phyloP scores from a whole-genome alignment of 2,329 filamentous ascomycete species.

The Ceratocystis smalleyi region DNA sequence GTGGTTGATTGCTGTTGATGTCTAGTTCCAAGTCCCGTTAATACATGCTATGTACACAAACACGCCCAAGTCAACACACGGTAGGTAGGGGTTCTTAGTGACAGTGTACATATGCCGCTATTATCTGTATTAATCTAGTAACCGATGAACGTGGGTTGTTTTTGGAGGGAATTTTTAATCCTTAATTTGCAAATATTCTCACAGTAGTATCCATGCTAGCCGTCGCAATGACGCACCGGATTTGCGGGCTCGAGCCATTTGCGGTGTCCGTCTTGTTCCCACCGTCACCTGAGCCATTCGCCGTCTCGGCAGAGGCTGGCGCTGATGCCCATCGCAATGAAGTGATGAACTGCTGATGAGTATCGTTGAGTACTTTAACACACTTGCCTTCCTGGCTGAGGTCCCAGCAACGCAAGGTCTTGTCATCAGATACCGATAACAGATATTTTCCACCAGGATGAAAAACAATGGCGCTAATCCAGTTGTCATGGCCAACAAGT shows the following conservation, averaged over 20 bases:
- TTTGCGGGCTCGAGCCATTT: conserved; percentile 39
- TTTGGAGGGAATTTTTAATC: not conserved
- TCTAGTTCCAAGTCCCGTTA: not conserved
- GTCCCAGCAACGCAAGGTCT: conserved; percentile 88
- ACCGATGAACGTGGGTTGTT: not conserved
- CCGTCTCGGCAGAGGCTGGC: conserved; percentile 27
- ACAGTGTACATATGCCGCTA: not conserved
- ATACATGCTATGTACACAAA: not conserved
- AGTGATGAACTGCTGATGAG: conserved; percentile 71
- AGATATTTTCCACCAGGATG: conserved; percentile 87
- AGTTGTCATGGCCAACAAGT: conserved; percentile 80
- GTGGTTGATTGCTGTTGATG: not conserved
- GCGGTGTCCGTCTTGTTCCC: conserved; percentile 22
- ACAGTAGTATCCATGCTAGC: conserved; percentile 69
- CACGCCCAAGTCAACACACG: not conserved
- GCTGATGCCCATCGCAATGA: conserved; percentile 76
- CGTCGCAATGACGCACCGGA: conserved; percentile 71
- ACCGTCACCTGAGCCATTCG: conserved; percentile 30
- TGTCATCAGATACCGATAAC: conserved; percentile 74
- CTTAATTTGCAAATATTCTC: conserved; percentile 53
- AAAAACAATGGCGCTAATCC: conserved; percentile 74
- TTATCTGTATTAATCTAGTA: not conserved
- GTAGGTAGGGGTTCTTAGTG: not conserved
- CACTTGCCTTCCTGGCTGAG: conserved; percentile 78
- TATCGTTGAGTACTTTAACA: conserved; percentile 63